phyloP scores from a whole-genome alignment of 805 yeast species.

The Myxozyma vanderwaltii region DNA sequence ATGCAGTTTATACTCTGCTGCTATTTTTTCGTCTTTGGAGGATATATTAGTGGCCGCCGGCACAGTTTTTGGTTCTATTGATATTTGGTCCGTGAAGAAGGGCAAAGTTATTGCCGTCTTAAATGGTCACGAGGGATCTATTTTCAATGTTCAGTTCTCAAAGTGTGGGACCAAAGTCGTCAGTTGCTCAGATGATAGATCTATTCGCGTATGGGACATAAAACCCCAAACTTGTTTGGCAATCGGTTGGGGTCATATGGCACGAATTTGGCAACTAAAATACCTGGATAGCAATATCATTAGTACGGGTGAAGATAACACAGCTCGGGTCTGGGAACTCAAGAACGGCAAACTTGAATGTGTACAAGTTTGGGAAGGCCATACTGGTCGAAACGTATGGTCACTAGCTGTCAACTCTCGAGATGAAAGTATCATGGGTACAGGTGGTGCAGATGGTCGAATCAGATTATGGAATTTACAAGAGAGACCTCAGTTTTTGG shows the following conservation, averaged over 20 bases:
- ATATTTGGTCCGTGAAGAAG: conserved; percentile 67
- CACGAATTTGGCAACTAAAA: conserved; percentile 84
- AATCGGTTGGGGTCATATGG: conserved; percentile 95
- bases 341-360: conserved; percentile 45
- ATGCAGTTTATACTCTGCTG: conserved; percentile 78
- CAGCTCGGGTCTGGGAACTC: conserved; percentile 76
- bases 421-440: conserved; percentile 56
- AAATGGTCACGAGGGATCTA: conserved; percentile 85
- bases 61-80: conserved; percentile 86
- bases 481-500: conserved; percentile 4
- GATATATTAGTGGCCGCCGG: conserved; percentile 75
- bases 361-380: conserved; percentile 61
- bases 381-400: conserved; percentile 88
- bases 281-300: conserved; percentile 55
- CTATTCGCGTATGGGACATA: conserved; percentile 75
- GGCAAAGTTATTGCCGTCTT: conserved; percentile 55
- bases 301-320: conserved; percentile 84
- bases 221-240: conserved; percentile 60
- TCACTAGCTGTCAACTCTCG: conserved; percentile 58
- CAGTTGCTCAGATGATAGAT: conserved; percentile 93
- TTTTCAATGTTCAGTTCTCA: conserved; percentile 75
- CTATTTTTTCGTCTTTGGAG: conserved; percentile 52
- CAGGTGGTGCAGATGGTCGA: conserved; percentile 95
- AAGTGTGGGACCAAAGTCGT: conserved; percentile 56
- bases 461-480: conserved; percentile 55